Evolutionary conservation across 1,139 yeast genomes (phyloP).

Genomic region (Dujonia santamariae): DNA sequence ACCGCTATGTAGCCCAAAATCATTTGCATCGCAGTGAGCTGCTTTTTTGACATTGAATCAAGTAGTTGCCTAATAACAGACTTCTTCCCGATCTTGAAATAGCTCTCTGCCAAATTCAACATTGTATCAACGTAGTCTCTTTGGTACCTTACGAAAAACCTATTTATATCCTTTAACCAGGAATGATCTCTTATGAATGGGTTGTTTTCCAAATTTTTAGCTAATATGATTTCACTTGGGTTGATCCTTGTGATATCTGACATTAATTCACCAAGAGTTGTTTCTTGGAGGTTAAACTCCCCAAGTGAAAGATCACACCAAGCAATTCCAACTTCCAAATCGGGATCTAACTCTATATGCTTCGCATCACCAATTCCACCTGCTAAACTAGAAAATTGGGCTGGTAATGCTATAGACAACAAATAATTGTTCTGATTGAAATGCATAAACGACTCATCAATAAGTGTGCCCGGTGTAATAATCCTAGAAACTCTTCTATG

Average conservation of each 20-base stretch:
- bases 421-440: slow-evolving; percentile 69
- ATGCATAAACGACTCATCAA: slow-evolving; percentile 82
- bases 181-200: slow-evolving; percentile 48
- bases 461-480: slow-evolving; percentile 88
- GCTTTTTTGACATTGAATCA: slow-evolving; percentile 48
- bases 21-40: slow-evolving; percentile 45
- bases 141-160: slow-evolving; percentile 60
- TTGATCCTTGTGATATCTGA: slow-evolving; percentile 62
- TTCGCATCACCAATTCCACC: slow-evolving; percentile 3
- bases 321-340: slow-evolving; percentile 62
- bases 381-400: slow-evolving; percentile 18
- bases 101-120: slow-evolving; percentile 22
- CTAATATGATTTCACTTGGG: slow-evolving; percentile 64
- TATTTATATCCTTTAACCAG: slow-evolving; percentile 57
- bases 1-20: slow-evolving; percentile 37
- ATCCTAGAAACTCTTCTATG: slow-evolving; percentile 75
- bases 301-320: slow-evolving; percentile 94
- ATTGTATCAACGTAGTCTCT: slow-evolving; percentile 23
- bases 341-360: slow-evolving; percentile 27
- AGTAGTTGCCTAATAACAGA: slow-evolving; percentile 51
- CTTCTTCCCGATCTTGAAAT: slow-evolving; percentile 44
- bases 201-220: slow-evolving; percentile 29
- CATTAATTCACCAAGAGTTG: slow-evolving; percentile 51
- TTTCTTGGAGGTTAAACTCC: slow-evolving; percentile 63
- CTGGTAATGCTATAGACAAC: slow-evolving; percentile 60